Base-by-base conservation (phyloP, 805 yeast species). In the Schwanniomyces yamadae region DNA sequence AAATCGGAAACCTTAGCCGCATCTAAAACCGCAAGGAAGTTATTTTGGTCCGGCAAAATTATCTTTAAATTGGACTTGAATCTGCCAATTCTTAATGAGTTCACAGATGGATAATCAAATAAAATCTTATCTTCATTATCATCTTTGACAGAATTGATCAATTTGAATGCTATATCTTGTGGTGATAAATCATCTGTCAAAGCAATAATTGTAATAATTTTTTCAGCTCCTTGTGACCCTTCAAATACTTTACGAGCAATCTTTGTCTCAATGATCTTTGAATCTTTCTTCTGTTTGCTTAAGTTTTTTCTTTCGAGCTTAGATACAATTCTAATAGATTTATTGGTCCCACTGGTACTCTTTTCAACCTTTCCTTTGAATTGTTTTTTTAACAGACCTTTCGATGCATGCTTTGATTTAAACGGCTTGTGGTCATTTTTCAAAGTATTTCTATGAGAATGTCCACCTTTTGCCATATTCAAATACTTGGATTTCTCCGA, bases 301-400 rank as follows among this genome's bases (percentile, higher is more conserved):
- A 76, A 54, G 51, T 93, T 89, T 65, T 80, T 84, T 49, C 99
- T 77, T 50, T 87, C 90, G 23, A 70, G 52, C 48, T 70, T 73
- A 31, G 72, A 66, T 33, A 62, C 58, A 17, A 57, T 58, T 43
- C 66, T 73, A 22, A 60, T 42, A 42, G 66, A 68, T 42, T 67
- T 69, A 34, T 69, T 57, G 14, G 48, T 34, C 21, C 50, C 41
- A 10, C 55, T 55, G 15, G 57, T 45, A 21, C 61, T 45, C 50
- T 82, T 84, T 54, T 90, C 98, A 23, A 91, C 86, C 59, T 88
- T 90, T 42, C 98, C 98, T 54, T 84, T 90, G 50, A 69, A 69
- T 40, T 78, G 70, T 45, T 87, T 85, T 56, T 89, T 95, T 52
- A 91, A 61, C 23, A 89, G 78, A 41, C 96, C 84, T 56, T 93